A percentile compares a stretch with the other conserved stretches of the same genome.
These are phyloP conservation scores for Penicillium paneum DNA, from an alignment of 2,329 filamentous ascomycete species.

Conservation along the genomic window DNA sequence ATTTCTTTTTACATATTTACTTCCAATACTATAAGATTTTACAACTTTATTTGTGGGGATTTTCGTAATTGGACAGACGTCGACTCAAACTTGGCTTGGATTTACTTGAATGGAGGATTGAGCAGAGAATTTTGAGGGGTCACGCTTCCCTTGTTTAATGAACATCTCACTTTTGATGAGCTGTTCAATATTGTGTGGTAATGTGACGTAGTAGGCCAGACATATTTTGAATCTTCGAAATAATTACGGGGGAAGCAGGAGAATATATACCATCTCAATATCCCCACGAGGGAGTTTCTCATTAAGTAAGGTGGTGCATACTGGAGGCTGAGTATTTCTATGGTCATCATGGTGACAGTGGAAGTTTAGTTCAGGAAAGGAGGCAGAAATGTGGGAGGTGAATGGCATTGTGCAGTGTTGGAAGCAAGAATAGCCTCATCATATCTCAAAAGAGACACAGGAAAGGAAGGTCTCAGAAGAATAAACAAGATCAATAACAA, in stretches of 20 bases:
- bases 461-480: not conserved
- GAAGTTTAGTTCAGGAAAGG: too few relatives aligned
- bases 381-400: not conserved
- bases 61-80: not conserved
- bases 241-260: too few relatives aligned
- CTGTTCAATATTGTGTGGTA: too few relatives aligned
- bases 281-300: too few relatives aligned
- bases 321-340: not conserved
- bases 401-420: not conserved
- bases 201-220: not conserved
- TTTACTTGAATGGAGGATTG: too few relatives aligned
- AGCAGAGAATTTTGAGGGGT: not conserved
- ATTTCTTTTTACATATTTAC: not conserved
- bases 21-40: not conserved
- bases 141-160: not conserved
- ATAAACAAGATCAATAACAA: too few relatives aligned
- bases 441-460: not conserved
- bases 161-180: fast-evolving
- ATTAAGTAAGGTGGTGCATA: fast-evolving
- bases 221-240: not conserved
- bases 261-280: not conserved
- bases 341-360: too few relatives aligned
- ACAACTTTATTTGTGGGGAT: not conserved
- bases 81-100: not conserved
- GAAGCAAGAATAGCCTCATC: too few relatives aligned